Evolutionary conservation across 306 rosid genomes (phyloP), one percentile per base, ranked within the genome.

Genomic region (Notholithocarpus densiflorus): DNA sequence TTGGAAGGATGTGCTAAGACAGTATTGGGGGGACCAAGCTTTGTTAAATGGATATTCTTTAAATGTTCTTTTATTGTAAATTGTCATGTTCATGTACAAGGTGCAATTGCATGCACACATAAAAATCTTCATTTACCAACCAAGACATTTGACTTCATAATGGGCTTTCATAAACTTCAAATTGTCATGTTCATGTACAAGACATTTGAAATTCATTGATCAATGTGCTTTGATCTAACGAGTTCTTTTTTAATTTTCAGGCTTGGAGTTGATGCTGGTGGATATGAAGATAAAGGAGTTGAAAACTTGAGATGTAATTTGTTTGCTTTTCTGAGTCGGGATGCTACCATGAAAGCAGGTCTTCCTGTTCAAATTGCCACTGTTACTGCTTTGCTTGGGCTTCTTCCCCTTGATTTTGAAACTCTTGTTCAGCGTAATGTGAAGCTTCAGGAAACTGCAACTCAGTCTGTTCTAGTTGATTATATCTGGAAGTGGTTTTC

Each of bases 241-340:
- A 23, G 5, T 74, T 37, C 68, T 23, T 69, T 53, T 80, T 17
- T 48, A 27, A 75, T 79, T 76, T 86, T 79, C 87, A 94, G 98
- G 90, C 83, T 82, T 59, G 97, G 97, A 75, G 87, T 92, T 73
- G 86, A 81, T 84, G 73, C 86, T 53, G 83, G 75, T 80, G 97
- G 98, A 80, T 89, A 77, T 65, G 96, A 87, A 75, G 97, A 90
- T 53, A 74, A n/a, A 62, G 90, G 86, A 59, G 88, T 94, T 40
- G 82, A 82, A 75, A 84, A 69, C 40, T 81, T 92, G 87, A 88
- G 97, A 82, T 51, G 78, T 77, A 62, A 81, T 61, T 80, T 92
- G 62, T 83, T 77, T 40, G 66, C 86, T 56, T 87, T 88, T 82
- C 84, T 92, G 19, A 77, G 82, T 21, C 59, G 52, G 31, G 54